These are phyloP conservation scores for Colletotrichum plurivorum DNA, from an alignment of 2,329 filamentous ascomycete species.

Conservation along the genomic window DNA sequence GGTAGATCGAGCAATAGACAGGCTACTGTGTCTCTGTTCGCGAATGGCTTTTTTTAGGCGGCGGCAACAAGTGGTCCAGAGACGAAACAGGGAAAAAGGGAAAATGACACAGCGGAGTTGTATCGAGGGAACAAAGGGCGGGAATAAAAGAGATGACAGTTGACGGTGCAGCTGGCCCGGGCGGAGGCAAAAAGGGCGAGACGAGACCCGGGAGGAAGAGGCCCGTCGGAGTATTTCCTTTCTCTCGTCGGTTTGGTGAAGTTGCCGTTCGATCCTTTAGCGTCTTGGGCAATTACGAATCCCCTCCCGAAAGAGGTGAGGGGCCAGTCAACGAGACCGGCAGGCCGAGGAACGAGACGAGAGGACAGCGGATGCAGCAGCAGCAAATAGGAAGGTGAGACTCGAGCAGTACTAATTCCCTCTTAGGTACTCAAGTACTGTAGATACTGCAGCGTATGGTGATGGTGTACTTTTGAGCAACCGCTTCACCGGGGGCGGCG, in stretches of 20 bases:
- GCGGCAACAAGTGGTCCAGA: constrained; percentile 1
- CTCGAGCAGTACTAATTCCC: constrained; percentile 6
- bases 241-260: constrained; percentile 22
- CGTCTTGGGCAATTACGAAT: constrained; percentile 43
- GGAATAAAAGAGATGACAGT: constrained; percentile 5
- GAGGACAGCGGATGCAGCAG: constrained; percentile 23
- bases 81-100: constrained; percentile 17
- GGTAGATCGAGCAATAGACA: not conserved
- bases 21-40: constrained; percentile 16
- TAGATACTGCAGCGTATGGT: too few relatives aligned
- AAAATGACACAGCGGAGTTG: not conserved
- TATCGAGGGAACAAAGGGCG: constrained; percentile 17
- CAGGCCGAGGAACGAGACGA: constrained; percentile 36
- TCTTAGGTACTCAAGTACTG: constrained; percentile 4
- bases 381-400: constrained; percentile 27
- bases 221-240: constrained; percentile 6
- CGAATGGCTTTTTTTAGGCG: not conserved
- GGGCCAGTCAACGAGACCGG: constrained; percentile 33
- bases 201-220: not conserved
- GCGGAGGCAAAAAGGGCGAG: constrained; percentile 25
- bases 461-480: too few relatives aligned
- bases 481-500: not conserved
- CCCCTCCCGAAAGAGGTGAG: constrained; percentile 32
- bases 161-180: not conserved
- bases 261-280: constrained; percentile 42